These are phyloP conservation scores for Phytophthora agathidicida DNA, from an alignment of 352 stramenopile species.

Conservation along the genomic window DNA sequence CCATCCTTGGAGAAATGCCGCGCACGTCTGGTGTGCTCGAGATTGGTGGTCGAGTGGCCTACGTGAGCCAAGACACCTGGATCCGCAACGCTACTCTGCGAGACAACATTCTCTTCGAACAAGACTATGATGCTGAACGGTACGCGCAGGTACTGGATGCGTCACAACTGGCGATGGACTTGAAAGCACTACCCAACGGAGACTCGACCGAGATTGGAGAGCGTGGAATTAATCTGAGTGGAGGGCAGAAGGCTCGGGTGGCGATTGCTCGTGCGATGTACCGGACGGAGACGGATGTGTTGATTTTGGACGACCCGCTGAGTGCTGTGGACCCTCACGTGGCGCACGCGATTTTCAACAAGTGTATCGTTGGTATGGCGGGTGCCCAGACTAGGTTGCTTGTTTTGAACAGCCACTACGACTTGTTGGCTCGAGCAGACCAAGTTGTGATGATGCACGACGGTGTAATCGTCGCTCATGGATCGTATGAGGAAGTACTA, in stretches of 20 bases:
- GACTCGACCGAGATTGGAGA: slow-evolving; percentile 66
- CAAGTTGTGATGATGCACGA: slow-evolving; percentile 69
- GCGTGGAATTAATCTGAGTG: slow-evolving; percentile 61
- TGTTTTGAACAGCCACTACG: slow-evolving; percentile 93
- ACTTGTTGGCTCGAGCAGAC: slow-evolving; percentile 72
- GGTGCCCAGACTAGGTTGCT: slow-evolving; percentile 82
- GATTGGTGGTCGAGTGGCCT: slow-evolving; percentile 53
- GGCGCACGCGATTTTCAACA: slow-evolving; percentile 90
- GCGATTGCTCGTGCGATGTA: slow-evolving; percentile 93
- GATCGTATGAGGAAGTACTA: slow-evolving; percentile 71
- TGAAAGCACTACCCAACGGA: slow-evolving; percentile 50
- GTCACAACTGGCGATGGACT: slow-evolving; percentile 43
- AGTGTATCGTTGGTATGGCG: slow-evolving; percentile 80
- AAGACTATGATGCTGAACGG: slow-evolving; percentile 32
- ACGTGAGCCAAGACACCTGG: slow-evolving; percentile 91
- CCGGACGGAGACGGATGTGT: slow-evolving; percentile 81
- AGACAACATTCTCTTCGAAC: slow-evolving; percentile 91
- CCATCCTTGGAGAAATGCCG: slow-evolving; percentile 55
- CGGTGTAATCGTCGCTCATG: slow-evolving; percentile 76
- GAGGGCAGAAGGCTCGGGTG: slow-evolving; percentile 76
- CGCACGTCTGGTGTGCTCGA: slow-evolving; percentile 20
- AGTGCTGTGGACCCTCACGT: slow-evolving; percentile 95
- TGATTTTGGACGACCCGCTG: slow-evolving; percentile 95
- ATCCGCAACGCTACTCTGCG: slow-evolving; percentile 90
- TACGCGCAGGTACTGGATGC: slow-evolving; percentile 47